Evolutionary conservation across 306 rosid genomes (phyloP).

Genomic region (Castanea crenata): DNA sequence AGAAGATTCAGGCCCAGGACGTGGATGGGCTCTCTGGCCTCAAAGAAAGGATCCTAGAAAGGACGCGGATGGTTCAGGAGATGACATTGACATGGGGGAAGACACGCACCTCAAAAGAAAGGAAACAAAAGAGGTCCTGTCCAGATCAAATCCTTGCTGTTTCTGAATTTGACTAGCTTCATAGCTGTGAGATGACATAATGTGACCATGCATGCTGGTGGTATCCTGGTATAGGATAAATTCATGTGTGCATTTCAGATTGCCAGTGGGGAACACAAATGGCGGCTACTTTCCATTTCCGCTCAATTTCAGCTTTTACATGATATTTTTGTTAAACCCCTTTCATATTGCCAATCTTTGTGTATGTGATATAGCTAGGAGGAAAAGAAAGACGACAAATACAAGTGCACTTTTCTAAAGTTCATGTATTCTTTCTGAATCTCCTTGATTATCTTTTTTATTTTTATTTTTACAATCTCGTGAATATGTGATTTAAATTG

Average conservation of each 20-base stretch:
- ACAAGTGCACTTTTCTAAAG: background rate
- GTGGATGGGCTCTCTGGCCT: too few species aligned
- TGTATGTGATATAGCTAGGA: background rate
- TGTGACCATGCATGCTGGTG: background rate
- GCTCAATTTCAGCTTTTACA: background rate
- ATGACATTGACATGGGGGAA: too few species aligned
- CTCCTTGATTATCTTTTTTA: background rate
- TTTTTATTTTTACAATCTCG: background rate
- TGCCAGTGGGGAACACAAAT: background rate
- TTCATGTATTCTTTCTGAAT: background rate
- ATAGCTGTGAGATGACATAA: background rate
- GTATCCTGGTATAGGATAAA: background rate
- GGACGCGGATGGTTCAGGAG: too few species aligned
- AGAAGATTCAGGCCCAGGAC: too few species aligned
- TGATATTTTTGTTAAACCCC: background rate
- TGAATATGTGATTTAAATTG: background rate
- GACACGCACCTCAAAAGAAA: too few species aligned
- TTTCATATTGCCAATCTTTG: background rate
- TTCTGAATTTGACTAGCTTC: constrained; percentile 23
- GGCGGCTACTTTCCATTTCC: background rate
- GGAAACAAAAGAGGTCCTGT: too few species aligned
- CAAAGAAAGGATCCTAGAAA: too few species aligned
- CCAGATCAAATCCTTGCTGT: constrained; percentile 26
- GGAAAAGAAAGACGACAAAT: background rate
- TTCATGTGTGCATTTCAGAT: background rate